Conservation (phyloP, 2,329 filamentous ascomycete species). For the Claviceps sp. region DNA sequence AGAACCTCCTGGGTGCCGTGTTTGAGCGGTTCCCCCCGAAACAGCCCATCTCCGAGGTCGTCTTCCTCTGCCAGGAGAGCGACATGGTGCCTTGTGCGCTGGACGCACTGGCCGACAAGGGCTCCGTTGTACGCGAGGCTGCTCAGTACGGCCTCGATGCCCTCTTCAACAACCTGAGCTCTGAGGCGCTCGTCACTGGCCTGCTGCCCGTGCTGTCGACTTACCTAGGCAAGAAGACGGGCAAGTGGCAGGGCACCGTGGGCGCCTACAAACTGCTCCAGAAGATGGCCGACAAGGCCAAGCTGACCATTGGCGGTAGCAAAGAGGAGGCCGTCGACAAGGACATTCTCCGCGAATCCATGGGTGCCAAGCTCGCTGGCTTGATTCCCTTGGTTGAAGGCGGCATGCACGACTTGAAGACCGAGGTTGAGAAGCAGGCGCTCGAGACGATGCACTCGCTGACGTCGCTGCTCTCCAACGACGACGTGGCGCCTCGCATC, state of each 20-base stretch:
- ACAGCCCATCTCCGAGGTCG: conserved; percentile 65
- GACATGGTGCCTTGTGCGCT: conserved; percentile 60
- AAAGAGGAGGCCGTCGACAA: conserved; percentile 78
- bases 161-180: conserved; percentile 63
- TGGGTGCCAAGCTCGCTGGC: conserved; percentile 76
- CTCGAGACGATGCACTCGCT: conserved; percentile 83
- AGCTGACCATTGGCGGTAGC: conserved; percentile 64
- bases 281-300: conserved; percentile 89
- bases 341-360: conserved; percentile 76
- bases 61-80: conserved; percentile 72
- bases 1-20: conserved; percentile 87
- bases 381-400: conserved; percentile 84
- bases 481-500: conserved; percentile 87
- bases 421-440: conserved; percentile 80
- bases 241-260: conserved; percentile 95
- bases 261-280: conserved; percentile 75
- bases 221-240: conserved; percentile 72
- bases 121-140: conserved; percentile 73
- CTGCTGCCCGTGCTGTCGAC: conserved; percentile 62
- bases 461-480: conserved; percentile 83
- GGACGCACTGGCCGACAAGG: conserved; percentile 84
- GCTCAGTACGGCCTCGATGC: conserved; percentile 92
- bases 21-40: conserved; percentile 78
- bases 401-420: conserved; percentile 94
- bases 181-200: conserved; percentile 72